Base-by-base conservation (phyloP, 2,329 filamentous ascomycete species). In the Thermomyces lanuginosus region DNA sequence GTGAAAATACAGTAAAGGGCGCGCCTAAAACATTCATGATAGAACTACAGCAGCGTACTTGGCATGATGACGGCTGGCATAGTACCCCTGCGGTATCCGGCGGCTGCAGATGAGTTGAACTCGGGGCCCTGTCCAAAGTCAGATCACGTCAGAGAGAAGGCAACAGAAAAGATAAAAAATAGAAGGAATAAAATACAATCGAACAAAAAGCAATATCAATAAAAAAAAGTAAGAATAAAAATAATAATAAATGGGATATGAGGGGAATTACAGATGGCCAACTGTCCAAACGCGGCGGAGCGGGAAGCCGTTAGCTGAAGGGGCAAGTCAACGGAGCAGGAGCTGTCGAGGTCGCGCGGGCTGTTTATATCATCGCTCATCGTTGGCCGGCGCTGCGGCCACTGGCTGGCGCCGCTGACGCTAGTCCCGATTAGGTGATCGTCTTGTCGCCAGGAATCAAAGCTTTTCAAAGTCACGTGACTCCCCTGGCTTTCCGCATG, bases 321-420 rank as follows among this genome's bases (percentile, higher is more conserved):
- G 15, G 11, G 27, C 11, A 10, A 19, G 22, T 17, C n/a, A 21
- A 16, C 20, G 20, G 23, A 27, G 32, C 33, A 28, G 28, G 32
- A 32, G 29, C 25, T 21, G 19, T 54, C 53, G 51, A 55, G 51
- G 53, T 55, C 49, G 54, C 51, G 52, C 48, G 48, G 49, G 44
- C 46, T 52, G 53, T 56, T 56, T 57, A 56, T 56, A 57, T 56
- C 52, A 56, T 56, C 51, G 50, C 41, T 40, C 40, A 39, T 44
- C 42, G 45, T 46, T 39, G 31, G 41, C 38, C 44, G 43, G n/a
- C n/a, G n/a, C n/a, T 44, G 41, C 51, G 52, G 50, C 51, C 45
- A 50, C 48, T 51, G 53, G 50, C 48, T 52, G 49, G 43, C 46
- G 38, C 42, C 39, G 36, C 39, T n/a, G 14, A 24, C 39, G 29